Evolutionary conservation across 352 stramenopile genomes (phyloP).

Genomic region (Phytophthora idaei): DNA sequence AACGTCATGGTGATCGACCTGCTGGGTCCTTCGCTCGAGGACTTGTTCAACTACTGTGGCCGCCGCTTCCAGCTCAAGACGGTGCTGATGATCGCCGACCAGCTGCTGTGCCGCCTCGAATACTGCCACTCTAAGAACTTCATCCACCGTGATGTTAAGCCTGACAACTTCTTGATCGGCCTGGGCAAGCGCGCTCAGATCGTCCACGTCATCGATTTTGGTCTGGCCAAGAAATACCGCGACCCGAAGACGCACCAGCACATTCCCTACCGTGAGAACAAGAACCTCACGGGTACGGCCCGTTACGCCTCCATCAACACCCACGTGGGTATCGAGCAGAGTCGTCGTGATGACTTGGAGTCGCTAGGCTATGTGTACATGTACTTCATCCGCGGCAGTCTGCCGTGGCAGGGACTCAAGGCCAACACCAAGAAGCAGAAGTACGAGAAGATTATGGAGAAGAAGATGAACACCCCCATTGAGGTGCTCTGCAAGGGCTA

Average conservation of each 20-base stretch:
- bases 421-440: conserved; percentile 95
- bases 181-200: conserved; percentile 89
- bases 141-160: conserved; percentile 91
- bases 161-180: conserved; percentile 91
- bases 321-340: conserved; percentile 98
- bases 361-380: conserved; percentile 96
- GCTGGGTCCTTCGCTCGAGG: conserved; percentile 94
- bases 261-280: conserved; percentile 92
- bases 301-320: conserved; percentile 99
- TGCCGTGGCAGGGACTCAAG: conserved; percentile 99
- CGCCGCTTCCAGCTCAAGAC: conserved; percentile 95
- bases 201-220: conserved; percentile 90
- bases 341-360: conserved; percentile 97
- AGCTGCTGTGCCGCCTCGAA: conserved; percentile 86
- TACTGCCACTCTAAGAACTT: conserved; percentile 92
- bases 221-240: conserved; percentile 91
- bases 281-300: conserved; percentile 95
- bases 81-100: conserved; percentile 94
- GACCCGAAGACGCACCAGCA: conserved; percentile 90
- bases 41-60: conserved; percentile 91
- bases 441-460: conserved; percentile 99
- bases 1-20: conserved; percentile 99
- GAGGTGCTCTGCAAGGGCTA: conserved; percentile 94
- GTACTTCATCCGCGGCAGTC: conserved; percentile 94
- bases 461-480: conserved; percentile 97